Percentiles rank a stretch among this genome's conserved stretches.
Evolutionary conservation across 768 basidiomycete species (phyloP).

Genomic region (Amanita muscaria): DNA sequence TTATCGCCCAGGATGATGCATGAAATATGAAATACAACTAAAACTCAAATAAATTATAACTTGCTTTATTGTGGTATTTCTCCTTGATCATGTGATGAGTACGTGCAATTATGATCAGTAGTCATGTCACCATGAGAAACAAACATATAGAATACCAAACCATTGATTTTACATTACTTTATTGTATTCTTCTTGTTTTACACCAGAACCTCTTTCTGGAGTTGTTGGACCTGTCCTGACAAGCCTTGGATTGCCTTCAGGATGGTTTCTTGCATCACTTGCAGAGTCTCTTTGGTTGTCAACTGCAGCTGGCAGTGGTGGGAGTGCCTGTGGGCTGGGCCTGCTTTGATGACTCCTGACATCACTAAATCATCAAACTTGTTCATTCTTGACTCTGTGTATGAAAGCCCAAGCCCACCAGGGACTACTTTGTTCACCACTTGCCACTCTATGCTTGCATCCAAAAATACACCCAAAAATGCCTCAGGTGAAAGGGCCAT

Average conservation of each 20-base stretch:
- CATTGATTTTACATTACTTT: no score
- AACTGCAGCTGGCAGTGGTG: not conserved
- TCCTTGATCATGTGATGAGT: no score
- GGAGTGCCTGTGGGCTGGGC: not conserved
- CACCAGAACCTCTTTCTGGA: not conserved
- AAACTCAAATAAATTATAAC: no score
- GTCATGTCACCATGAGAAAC: no score
- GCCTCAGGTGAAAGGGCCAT: slow-evolving; percentile 21
- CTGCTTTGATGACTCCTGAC: not conserved
- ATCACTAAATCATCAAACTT: slow-evolving; percentile 5
- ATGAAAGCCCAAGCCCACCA: slow-evolving; percentile 14
- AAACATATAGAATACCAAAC: no score
- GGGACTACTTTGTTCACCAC: slow-evolving; percentile 14
- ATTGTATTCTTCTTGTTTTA: no score
- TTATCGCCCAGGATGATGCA: no score
- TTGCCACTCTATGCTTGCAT: slow-evolving; percentile 20
- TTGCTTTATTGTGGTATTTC: no score
- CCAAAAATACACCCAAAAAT: slow-evolving; percentile 16
- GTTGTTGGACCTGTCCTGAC: not conserved
- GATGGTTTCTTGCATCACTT: no score
- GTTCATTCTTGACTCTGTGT: slow-evolving; percentile 1
- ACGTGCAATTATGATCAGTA: no score
- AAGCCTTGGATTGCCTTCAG: not conserved
- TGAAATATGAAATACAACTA: no score
- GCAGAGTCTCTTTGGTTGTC: not conserved